Base-by-base conservation (phyloP, 2,329 filamentous ascomycete species). In the Alternaria gaisen region DNA sequence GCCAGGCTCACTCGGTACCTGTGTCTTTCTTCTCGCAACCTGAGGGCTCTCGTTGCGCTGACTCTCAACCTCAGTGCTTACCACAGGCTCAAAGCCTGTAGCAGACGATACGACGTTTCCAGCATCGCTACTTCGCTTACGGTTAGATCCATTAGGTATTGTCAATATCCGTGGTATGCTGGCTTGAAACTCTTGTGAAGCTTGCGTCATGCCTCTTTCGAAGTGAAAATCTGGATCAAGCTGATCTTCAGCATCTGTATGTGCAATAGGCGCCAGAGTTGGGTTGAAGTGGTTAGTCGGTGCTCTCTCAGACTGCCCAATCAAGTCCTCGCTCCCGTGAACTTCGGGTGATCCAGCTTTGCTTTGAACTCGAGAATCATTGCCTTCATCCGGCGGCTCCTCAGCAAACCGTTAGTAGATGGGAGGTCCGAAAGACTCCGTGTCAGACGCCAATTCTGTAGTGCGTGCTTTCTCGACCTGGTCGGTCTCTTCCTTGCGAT, bases 71-170 rank as follows among this genome's bases (percentile, higher is more conserved):
- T 26, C 41, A 41, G 38, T 18, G 12, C n/a, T n/a, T 26, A 41
- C 38, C 52, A 54, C 11, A 50, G 58, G 42, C 11, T 48, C 63
- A 51, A 66, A 43, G n/a, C 51, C 64, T 42, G 48, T 54, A 44
- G 59, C 30, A 14, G 46, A 24, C 34, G 18, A 14, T 20, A 8
- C 18, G 46, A 24, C 7, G 8, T 66, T 58, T 5, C 63, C 63
- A 57, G 66, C 62, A 20, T 56, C 65, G 56, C 68, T 70, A 30
- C 53, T 55, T 46, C 42, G 40, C 10, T 41, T 48, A 20, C 30
- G 30, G 7, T 36, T 24, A 22, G 12, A 11, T 36, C 34, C 54
- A 11, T 22, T 38, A 28, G 60, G 47, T 5, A 54, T 40, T 10
- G 59, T 63, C 26, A 64, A 30, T 9, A 56, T 26, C 18, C 16